phyloP scores from a whole-genome alignment of 768 basidiomycete species.

The Crucibulum laeve region DNA sequence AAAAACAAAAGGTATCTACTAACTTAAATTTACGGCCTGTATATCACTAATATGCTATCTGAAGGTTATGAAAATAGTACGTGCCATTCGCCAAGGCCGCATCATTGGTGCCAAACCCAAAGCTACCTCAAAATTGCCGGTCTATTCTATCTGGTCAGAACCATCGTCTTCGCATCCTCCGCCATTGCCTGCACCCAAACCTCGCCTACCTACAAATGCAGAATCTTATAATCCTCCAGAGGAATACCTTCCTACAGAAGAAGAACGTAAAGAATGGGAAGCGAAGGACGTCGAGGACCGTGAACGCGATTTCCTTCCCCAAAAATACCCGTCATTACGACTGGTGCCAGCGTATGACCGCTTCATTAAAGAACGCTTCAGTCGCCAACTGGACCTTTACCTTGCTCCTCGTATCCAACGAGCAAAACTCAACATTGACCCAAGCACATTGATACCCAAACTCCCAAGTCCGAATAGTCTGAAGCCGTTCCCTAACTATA shows the following conservation, averaged over 20 bases:
- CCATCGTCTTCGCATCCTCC: conserved; percentile 72
- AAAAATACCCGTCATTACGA: conserved; percentile 80
- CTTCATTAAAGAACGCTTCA: conserved; percentile 92
- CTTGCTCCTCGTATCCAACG: conserved; percentile 90
- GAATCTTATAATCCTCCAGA: conserved; percentile 99
- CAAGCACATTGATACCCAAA: conserved; percentile 88
- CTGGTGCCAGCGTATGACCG: conserved; percentile 88
- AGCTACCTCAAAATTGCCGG: conserved; percentile 59
- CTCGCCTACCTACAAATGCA: conserved; percentile 82
- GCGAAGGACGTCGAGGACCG: conserved; percentile 83
- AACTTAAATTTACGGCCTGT: background rate
- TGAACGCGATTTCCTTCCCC: conserved; percentile 83
- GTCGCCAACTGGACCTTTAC: conserved; percentile 92
- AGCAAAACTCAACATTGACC: conserved; percentile 87
- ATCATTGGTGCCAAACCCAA: conserved; percentile 89
- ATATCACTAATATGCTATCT: conserved; percentile 4
- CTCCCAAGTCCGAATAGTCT: conserved; percentile 89
- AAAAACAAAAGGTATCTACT: conserved; percentile 86
- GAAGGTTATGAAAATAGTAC: conserved; percentile 99
- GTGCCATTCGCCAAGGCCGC: conserved; percentile 93
- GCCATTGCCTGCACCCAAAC: conserved; percentile 91
- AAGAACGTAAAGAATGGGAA: conserved; percentile 82
- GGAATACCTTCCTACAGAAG: conserved; percentile 87
- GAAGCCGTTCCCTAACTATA: conserved; percentile 91
- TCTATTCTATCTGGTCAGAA: conserved; percentile 90